Base-by-base conservation (phyloP, 768 basidiomycete species). In the Crucibulum laeve region DNA sequence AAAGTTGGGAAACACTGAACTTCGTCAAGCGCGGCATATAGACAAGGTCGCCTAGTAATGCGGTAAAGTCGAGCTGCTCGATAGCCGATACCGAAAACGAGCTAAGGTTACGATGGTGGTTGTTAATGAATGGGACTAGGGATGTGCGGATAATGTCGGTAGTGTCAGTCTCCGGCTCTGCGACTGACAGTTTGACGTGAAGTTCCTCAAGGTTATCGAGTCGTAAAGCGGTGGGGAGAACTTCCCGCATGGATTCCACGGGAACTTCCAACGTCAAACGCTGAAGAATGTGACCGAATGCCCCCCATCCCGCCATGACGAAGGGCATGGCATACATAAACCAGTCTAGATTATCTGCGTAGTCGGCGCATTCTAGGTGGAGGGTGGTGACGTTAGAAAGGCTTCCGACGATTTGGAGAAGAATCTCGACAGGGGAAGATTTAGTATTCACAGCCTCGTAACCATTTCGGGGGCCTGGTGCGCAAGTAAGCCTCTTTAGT, bases 41-140 rank as follows among this genome's bases (percentile, higher is more conserved):
- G 5, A 26, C 39, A 7, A 60, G 32, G 1, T 34, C 25, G 3
- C 32, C 38, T 8, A 59, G 32, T 60, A 44, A 4, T 50, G 26
- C 1, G 52, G 50, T 14, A 55, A 38, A 32, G 53, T 49, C 10
- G 46, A 45, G 28, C n/a, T 49, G 41, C 18, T 59, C 53, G 24
- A 23, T 37, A 3, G 48, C 33, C 22, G 50, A 47, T 13, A 55
- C 25, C 2, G 30, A 33, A 13, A 59, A 43, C 1, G 51, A 48
- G 10, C 43, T 40, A 18, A 60, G 42, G 6, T 48, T 53, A 3
- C 14, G 8, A 18, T 42, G 38, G 26, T 61, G 57, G 17, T 48
- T 49, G 37, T 56, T 54, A 19, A 63, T 43, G 40, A 60, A 60
- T 14, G 57, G 60, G 18, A 52, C 36, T 11, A 61, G 33, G 1